These are phyloP conservation scores for Trichothecium sympodiale DNA, from an alignment of 2,329 filamentous ascomycete genomes.

Conservation along the genomic window DNA sequence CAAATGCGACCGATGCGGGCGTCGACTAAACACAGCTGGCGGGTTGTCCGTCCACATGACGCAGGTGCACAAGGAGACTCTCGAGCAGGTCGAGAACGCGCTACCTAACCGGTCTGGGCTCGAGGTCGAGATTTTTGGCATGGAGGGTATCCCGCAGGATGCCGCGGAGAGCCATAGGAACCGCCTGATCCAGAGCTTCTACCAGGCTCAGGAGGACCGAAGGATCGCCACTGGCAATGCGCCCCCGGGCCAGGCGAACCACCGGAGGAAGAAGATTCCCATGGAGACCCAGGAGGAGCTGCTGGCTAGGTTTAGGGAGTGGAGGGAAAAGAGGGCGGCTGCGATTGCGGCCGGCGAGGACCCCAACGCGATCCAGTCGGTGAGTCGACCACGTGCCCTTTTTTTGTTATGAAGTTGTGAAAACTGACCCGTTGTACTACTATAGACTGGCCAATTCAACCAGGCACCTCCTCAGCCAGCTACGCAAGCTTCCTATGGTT, in stretches of 20 bases:
- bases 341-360: constrained; percentile 21
- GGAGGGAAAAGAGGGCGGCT: constrained; percentile 40
- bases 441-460: too few relatives aligned
- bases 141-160: constrained; percentile 90
- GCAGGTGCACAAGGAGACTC: constrained; percentile 92
- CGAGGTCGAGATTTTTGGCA: constrained; percentile 94
- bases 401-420: too few relatives aligned
- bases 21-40: constrained; percentile 86
- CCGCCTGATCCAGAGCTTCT: constrained; percentile 74
- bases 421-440: too few relatives aligned
- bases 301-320: constrained; percentile 69
- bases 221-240: constrained; percentile 77
- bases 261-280: constrained; percentile 59
- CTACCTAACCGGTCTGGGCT: constrained; percentile 75
- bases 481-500: constrained; percentile 21
- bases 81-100: constrained; percentile 83
- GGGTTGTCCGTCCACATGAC: constrained; percentile 95
- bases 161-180: constrained; percentile 75
- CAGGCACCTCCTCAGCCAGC: too few relatives aligned
- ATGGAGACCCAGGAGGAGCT: constrained; percentile 67
- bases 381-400: too few relatives aligned
- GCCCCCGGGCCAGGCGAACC: constrained; percentile 56
- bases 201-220: constrained; percentile 74
- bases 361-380: constrained; percentile 2
- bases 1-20: constrained; percentile 85